Percentiles rank a stretch among this genome's conserved stretches.
phyloP scores from a whole-genome alignment of 352 stramenopile genomes.

The Aphanomyces invadans region DNA sequence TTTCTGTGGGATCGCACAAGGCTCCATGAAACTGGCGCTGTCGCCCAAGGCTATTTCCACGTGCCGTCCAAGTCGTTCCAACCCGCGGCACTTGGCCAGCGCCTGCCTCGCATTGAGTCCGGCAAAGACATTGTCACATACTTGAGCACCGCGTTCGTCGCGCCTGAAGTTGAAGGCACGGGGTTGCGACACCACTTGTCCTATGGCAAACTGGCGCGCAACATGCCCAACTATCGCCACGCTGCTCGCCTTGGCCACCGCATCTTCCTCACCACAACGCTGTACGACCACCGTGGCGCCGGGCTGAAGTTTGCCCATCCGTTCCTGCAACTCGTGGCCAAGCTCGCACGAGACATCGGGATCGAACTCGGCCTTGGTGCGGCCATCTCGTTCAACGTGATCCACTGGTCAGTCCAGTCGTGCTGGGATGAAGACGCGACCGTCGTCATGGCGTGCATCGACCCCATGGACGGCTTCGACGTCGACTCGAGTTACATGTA shows the following conservation, averaged over 20 bases:
- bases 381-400: constrained; percentile 1
- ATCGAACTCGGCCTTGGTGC: constrained; percentile 3
- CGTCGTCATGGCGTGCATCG: not conserved
- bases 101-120: not conserved
- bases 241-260: constrained; percentile 1
- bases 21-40: not conserved
- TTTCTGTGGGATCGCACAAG: not conserved
- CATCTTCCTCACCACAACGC: constrained; percentile 7
- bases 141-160: not conserved
- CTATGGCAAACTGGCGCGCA: not conserved
- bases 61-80: constrained; percentile 12
- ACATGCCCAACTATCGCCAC: not conserved
- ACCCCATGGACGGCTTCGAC: constrained; percentile 1
- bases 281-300: not conserved
- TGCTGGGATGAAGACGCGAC: constrained; percentile 6
- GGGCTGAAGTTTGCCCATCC: constrained; percentile 2
- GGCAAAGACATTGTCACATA: constrained; percentile 11
- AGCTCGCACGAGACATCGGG: not conserved
- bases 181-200: not conserved
- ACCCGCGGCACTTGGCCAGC: not conserved
- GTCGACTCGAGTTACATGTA: constrained; percentile 12
- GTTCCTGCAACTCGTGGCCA: constrained; percentile 6
- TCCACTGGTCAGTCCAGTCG: constrained; percentile 7
- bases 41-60: constrained; percentile 11
- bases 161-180: not conserved